phyloP scores from a whole-genome alignment of 768 basidiomycete genomes.

The Suillus tomentosus region DNA sequence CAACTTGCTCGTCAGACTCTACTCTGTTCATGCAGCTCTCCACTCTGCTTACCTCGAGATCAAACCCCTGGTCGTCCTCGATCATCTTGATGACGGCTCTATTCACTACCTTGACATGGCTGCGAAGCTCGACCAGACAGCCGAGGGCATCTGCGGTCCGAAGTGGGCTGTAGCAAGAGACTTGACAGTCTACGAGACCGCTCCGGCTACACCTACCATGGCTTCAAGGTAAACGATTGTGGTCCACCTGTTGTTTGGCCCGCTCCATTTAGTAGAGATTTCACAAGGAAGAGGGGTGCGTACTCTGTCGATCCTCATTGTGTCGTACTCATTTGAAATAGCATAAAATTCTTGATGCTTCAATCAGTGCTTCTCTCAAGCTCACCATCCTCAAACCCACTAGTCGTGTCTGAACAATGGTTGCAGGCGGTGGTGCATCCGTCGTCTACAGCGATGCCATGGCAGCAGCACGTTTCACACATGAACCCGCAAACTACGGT shows the following conservation, averaged over 20 bases:
- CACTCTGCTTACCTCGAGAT: conserved; percentile 99
- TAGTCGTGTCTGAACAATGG: conserved; percentile 99
- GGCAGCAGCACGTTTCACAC: conserved; percentile 90
- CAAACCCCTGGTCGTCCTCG: conserved; percentile 95
- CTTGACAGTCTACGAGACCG: conserved; percentile 67
- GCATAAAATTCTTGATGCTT: conserved; percentile 97
- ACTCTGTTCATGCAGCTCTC: conserved; percentile 96
- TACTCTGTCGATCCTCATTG: neutral
- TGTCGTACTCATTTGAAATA: conserved; percentile 8
- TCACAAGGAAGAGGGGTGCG: conserved; percentile 88
- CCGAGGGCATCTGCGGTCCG: conserved; percentile 95
- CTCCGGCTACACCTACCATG: conserved; percentile 39
- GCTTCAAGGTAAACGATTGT: conserved; percentile 72
- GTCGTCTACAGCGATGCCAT: conserved; percentile 76
- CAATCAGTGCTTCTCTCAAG: conserved; percentile 97
- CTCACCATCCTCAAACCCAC: conserved; percentile 94
- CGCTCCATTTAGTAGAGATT: conserved; percentile 93
- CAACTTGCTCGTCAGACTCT: conserved; percentile 93
- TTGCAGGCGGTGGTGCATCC: conserved; percentile 91
- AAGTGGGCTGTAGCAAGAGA: conserved; percentile 99
- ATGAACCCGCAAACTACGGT: conserved; percentile 99
- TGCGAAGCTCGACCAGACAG: conserved; percentile 98
- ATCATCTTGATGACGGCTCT: conserved; percentile 47
- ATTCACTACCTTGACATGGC: conserved; percentile 99
- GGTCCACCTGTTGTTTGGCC: conserved; percentile 98